Conservation (phyloP, 768 basidiomycete genomes). For the Phylloporus sp. region DNA sequence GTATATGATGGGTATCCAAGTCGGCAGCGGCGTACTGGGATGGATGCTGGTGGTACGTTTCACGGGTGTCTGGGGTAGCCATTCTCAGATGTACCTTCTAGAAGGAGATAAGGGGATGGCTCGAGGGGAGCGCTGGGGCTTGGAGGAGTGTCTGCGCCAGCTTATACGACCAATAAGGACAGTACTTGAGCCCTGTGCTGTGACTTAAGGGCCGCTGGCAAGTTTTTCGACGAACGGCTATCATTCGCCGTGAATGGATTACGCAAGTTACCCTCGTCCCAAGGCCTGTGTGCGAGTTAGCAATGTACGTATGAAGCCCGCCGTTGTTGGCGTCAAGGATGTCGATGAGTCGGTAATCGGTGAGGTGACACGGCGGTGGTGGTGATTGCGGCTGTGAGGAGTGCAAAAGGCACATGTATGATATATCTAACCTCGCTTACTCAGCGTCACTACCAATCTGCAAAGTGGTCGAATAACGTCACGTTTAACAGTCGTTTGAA, state of each 20-base stretch:
- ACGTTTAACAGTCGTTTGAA: too few species aligned
- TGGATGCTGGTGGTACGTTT: slow-evolving; percentile 44
- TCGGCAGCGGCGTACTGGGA: slow-evolving; percentile 1
- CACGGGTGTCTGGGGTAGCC: slow-evolving; percentile 49
- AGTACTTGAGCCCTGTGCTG: background rate
- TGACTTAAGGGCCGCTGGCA: too few species aligned
- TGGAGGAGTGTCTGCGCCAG: background rate
- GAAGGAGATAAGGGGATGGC: background rate
- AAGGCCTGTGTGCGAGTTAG: too few species aligned
- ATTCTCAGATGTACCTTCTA: slow-evolving; percentile 10
- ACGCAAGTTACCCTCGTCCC: slow-evolving; percentile 4
- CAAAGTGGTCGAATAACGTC: too few species aligned
- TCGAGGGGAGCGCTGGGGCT: background rate
- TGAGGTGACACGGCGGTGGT: background rate
- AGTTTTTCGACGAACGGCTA: slow-evolving; percentile 3
- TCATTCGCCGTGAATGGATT: slow-evolving; percentile 3
- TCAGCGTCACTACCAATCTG: too few species aligned
- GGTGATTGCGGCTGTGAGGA: background rate
- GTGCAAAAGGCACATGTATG: background rate
- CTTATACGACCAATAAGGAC: background rate
- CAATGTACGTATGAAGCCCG: background rate
- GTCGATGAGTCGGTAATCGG: too few species aligned
- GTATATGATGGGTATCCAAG: background rate
- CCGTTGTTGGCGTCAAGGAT: background rate
- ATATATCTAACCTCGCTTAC: too few species aligned